Evolutionary conservation across 257 asterid species (phyloP), one percentile per base, ranked within the genome.

Genomic region (Solanum commersonii): DNA sequence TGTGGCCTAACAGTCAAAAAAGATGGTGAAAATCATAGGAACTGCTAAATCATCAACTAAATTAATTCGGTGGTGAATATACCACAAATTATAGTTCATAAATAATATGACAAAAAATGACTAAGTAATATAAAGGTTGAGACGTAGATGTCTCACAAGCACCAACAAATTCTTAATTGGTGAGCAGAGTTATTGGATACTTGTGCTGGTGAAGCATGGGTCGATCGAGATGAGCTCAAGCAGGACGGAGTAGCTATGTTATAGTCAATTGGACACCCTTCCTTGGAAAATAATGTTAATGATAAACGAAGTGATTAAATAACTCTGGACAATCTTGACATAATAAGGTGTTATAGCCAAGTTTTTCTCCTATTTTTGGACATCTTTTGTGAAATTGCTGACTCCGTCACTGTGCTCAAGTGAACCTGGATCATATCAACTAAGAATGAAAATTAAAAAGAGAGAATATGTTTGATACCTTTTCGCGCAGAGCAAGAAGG

Each of bases 401-500:
- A 46, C 59, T 46, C 60, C 3, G 60, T 1, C 8, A 49, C 49
- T 42, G 16, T 46, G 56, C 56, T 13, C 60, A 49, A 49, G 60
- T 49, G 60, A 15, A 8, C 60, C 60, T 1, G 0, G 1, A 38
- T 46, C 49, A 27, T 29, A 14, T 33, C 18, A 2, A 37, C 31
- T 25, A 13, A 44, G 5, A 49, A 5, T 34, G 15, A 25, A 56
- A 40, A 22, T 0, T 12, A 8, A 12, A 13, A 35, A 12, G 35
- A 84, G 63, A 25, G 16, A 40, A 49, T 3, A 44, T 13, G 11
- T 11, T 1, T 2, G 22, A 78, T 76, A 92, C 93, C 93, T 90
- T 90, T 44, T 38, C 83, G 68, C 90, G 89, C 79, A 90, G 88
- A 23, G 92, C 88, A 87, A 89, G 76, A 63, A 92, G 40, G 0